Evolutionary conservation across 2,329 filamentous ascomycete genomes (phyloP).

Genomic region (Pseudogymnoascus sp.): DNA sequence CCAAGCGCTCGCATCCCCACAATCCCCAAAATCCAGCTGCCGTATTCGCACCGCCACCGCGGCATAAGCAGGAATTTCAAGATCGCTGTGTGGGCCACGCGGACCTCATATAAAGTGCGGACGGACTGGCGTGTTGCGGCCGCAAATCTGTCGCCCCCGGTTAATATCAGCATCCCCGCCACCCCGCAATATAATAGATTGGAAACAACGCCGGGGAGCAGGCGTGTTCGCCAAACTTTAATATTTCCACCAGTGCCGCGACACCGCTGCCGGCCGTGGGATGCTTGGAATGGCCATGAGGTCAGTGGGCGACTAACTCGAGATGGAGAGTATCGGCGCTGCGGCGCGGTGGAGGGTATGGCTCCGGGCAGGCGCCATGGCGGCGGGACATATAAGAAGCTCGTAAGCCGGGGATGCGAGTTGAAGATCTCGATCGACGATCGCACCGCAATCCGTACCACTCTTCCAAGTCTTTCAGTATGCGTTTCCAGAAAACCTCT

Average conservation of each 20-base stretch:
- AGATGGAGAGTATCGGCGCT: background rate
- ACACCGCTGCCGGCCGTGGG: background rate
- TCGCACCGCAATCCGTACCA: constrained; percentile 11
- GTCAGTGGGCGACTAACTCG: background rate
- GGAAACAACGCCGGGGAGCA: background rate
- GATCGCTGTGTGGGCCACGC: background rate
- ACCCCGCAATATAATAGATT: constrained; percentile 8
- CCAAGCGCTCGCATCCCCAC: background rate
- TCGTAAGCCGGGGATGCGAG: background rate
- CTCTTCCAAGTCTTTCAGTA: constrained; percentile 16
- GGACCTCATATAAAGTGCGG: constrained; percentile 2
- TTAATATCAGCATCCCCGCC: background rate
- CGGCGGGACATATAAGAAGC: background rate
- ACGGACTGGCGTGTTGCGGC: background rate
- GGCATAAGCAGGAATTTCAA: background rate
- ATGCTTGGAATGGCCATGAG: background rate
- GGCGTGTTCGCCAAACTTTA: background rate
- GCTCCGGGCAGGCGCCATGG: background rate
- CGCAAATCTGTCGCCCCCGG: background rate
- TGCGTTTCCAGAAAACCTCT: constrained; percentile 1
- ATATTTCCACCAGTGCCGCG: constrained; percentile 5
- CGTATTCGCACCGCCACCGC: background rate
- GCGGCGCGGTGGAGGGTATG: background rate
- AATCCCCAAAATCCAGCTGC: background rate
- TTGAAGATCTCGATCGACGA: background rate